Evolutionary conservation across 805 yeast species (phyloP).

Genomic region (Saccharomycopsis sp.): DNA sequence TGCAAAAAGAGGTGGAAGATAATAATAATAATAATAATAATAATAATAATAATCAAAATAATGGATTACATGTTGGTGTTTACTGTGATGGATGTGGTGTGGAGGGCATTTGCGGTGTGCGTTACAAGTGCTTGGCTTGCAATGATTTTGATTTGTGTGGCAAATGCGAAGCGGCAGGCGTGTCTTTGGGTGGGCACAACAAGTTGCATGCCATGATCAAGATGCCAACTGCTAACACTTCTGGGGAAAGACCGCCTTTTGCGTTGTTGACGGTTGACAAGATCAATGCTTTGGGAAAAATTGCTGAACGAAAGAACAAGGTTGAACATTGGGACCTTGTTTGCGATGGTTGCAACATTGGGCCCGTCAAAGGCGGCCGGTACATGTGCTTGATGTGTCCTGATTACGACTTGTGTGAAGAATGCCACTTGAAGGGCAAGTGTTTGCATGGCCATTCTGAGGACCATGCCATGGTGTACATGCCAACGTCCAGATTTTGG

Average conservation of each 20-base stretch:
- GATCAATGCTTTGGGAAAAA: background rate
- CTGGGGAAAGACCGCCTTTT: no score
- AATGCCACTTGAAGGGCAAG: constrained; percentile 25
- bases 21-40: no score
- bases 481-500: no score
- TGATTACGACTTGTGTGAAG: constrained; percentile 41
- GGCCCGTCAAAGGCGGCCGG: constrained; percentile 32
- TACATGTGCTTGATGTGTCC: constrained; percentile 40
- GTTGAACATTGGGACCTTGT: constrained; percentile 3
- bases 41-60: no score
- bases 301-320: background rate
- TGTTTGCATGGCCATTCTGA: constrained; percentile 13
- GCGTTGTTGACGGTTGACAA: no score
- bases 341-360: constrained; percentile 21
- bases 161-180: constrained; percentile 25
- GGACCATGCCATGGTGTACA: constrained; percentile 20
- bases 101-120: constrained; percentile 31
- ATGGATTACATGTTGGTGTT: constrained; percentile 2
- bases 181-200: constrained; percentile 9
- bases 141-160: constrained; percentile 40
- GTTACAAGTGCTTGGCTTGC: constrained; percentile 42
- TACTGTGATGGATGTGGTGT: constrained; percentile 21
- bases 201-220: constrained; percentile 15
- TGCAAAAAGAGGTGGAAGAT: no score
- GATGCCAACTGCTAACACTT: no score